A percentile compares a stretch with the other conserved stretches of the same genome.
Conservation (phyloP, 176 grass and related monocot genomes). For the Ensete glaucum region DNA sequence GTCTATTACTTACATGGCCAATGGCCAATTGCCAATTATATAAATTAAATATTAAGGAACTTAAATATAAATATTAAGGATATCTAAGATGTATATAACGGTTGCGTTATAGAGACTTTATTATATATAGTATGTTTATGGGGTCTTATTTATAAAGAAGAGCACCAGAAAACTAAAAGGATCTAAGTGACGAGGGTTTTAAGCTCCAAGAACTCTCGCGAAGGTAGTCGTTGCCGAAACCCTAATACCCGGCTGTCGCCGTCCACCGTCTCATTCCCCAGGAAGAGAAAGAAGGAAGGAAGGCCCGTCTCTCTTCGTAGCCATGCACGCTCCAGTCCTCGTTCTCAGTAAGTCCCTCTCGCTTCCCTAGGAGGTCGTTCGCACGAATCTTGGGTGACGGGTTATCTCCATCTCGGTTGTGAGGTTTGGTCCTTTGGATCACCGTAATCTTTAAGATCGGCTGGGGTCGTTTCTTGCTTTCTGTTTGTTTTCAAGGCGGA, state of each 20-base stretch:
- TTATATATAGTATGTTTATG: no score
- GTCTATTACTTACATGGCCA: no score
- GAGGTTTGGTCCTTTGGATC: no score
- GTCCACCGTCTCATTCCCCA: neutral
- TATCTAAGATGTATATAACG: no score
- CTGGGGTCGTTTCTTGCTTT: neutral
- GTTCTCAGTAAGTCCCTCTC: constrained; percentile 63
- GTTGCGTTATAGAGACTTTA: no score
- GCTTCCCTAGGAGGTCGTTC: neutral
- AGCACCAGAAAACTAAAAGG: neutral
- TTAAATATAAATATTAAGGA: no score
- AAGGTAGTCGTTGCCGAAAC: neutral
- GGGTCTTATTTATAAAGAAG: no score
- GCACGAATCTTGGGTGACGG: neutral
- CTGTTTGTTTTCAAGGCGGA: neutral
- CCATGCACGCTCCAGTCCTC: constrained; percentile 71
- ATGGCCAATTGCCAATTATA: no score
- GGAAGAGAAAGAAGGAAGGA: neutral
- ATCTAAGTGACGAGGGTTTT: neutral
- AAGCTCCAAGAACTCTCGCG: neutral
- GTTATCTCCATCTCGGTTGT: neutral
- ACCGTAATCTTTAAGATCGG: no score
- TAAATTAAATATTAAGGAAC: no score
- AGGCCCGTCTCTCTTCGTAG: neutral
- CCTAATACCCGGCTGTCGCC: neutral